Conservation (phyloP, 2,329 filamentous ascomycete species). For the Phyllosticta citribraziliensis region DNA sequence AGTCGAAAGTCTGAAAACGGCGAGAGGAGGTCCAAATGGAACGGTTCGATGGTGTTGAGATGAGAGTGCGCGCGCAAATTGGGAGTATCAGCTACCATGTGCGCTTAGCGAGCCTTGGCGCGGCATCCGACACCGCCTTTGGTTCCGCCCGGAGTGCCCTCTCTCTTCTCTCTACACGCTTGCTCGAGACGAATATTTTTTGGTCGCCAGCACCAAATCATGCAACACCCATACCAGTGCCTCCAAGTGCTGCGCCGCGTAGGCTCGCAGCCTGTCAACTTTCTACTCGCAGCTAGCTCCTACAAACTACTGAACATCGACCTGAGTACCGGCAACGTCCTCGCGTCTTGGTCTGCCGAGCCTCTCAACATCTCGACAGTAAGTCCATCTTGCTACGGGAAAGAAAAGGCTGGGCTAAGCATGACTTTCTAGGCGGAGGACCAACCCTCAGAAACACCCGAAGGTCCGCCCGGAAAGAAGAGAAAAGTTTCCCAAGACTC, state of each 20-base stretch:
- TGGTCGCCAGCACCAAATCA: conserved; percentile 6
- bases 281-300: conserved; percentile 66
- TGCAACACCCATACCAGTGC: conserved; percentile 34
- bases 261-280: conserved; percentile 20
- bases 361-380: conserved; percentile 14
- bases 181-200: neutral
- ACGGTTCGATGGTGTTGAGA: neutral
- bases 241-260: conserved; percentile 19
- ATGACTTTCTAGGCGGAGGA: conserved; percentile 13
- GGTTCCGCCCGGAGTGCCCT: neutral
- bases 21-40: conserved; percentile 11
- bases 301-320: conserved; percentile 60
- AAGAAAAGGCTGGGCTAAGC: conserved; percentile 16
- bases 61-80: conserved; percentile 10
- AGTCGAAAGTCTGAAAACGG: conserved; percentile 11
- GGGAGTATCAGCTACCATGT: conserved; percentile 1
- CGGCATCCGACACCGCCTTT: neutral
- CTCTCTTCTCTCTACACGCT: neutral
- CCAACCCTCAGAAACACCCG: conserved; percentile 14
- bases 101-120: neutral
- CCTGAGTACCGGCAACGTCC: conserved; percentile 45
- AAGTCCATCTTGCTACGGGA: conserved; percentile 12
- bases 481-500: conserved; percentile 21
- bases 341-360: conserved; percentile 50
- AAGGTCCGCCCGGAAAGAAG: conserved; percentile 32